These are phyloP conservation scores for Cyclospora cayetanensis DNA, from an alignment of 169 alveolate genomes.

Conservation along the genomic window DNA sequence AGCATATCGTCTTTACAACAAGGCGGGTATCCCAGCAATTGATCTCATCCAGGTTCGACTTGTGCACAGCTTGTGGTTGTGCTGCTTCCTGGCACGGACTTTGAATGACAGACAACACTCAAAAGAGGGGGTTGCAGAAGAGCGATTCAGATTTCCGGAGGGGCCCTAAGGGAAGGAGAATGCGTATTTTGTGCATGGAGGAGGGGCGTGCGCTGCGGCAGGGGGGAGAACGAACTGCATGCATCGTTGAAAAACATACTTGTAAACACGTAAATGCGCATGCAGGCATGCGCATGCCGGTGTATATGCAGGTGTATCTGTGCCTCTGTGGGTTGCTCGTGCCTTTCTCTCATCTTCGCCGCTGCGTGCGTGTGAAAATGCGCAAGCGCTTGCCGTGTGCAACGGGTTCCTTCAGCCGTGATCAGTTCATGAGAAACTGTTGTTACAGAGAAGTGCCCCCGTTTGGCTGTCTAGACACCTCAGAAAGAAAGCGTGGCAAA, in stretches of 20 bases:
- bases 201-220: too few relatives aligned
- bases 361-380: background rate
- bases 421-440: too few relatives aligned
- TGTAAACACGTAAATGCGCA: too few relatives aligned
- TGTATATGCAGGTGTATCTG: background rate
- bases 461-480: too few relatives aligned
- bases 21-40: slow-evolving; percentile 74
- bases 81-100: background rate
- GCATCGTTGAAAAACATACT: too few relatives aligned
- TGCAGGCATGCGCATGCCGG: background rate
- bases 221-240: too few relatives aligned
- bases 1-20: slow-evolving; percentile 82
- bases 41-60: slow-evolving; percentile 76
- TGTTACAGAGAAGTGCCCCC: too few relatives aligned
- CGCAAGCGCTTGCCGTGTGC: too few relatives aligned
- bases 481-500: background rate
- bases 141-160: background rate
- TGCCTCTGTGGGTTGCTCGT: background rate
- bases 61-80: background rate
- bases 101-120: background rate
- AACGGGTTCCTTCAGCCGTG: too few relatives aligned
- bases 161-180: too few relatives aligned
- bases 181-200: too few relatives aligned
- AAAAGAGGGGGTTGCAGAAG: background rate
- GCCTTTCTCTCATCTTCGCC: background rate